Base-by-base conservation (phyloP, 2,329 filamentous ascomycete genomes). In the Fusarium sulawesiense region DNA sequence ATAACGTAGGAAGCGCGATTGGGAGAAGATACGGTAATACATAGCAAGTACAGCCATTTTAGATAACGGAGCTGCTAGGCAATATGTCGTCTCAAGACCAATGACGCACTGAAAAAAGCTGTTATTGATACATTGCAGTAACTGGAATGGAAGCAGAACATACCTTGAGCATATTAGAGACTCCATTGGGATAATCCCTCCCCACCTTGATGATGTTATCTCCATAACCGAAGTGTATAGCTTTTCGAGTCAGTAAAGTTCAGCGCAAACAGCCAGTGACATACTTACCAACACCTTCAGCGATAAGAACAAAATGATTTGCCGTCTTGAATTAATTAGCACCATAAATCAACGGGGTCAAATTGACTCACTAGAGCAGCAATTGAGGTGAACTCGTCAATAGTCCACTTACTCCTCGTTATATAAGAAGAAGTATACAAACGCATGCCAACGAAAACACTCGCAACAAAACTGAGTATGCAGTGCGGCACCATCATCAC, bases 1-100 rank as follows among this genome's bases (percentile, higher is more conserved):
- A 6, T 53, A 61, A 7, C 51, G 57, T 5, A 65, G 21, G 0
- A 56, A 13, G 8, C 12, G 14, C 2, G 57, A 56, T 7, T 51
- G 16, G 3, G 34, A 57, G 34, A 65, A 65, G 32, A 65, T 57
- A 8, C 57, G 51, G 20, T 65, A 57, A 25, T 61, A 65, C 51
- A 61, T 61, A 1, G 57, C 42, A 4, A 65, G 30, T 1, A 65
- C 62, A 9, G 62, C 57, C 4, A 48, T n/a, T 18, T 65, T 65
- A 27, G 62, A 65, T 4, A 61, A 7, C 6, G 47, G 47, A 25
- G 14, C 32, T 18, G 32, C 32, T 37, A 56, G 32, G 8, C 47
- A 42, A 30, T 65, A 65, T 16, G 51, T n/a, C 7, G 32, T 29
- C 40, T 65, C 62, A 6, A 51, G 44, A 6, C 30, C 57, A 12